phyloP scores from a whole-genome alignment of 441 rosid genomes.

The Erysimum cheiri region DNA sequence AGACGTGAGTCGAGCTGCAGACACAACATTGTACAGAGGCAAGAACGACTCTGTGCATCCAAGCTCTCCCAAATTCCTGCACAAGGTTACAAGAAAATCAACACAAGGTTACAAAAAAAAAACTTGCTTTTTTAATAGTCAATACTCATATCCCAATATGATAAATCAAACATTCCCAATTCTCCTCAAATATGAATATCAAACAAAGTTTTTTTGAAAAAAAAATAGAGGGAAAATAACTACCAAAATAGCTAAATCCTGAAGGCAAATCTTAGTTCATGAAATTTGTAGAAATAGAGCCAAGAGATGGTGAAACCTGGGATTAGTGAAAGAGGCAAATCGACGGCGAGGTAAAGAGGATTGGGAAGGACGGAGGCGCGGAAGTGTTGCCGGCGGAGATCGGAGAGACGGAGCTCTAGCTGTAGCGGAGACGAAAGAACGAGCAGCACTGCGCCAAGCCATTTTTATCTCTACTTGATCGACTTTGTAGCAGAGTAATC shows the following conservation, averaged over 20 bases:
- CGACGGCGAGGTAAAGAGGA: slow-evolving; percentile 58
- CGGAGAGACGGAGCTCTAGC: slow-evolving; percentile 67
- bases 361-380: slow-evolving; percentile 49
- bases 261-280: not conserved
- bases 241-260: too few relatives aligned
- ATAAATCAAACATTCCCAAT: not conserved
- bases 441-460: slow-evolving; percentile 54
- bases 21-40: slow-evolving; percentile 61
- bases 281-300: too few relatives aligned
- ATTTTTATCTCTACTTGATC: slow-evolving; percentile 33
- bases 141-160: slow-evolving; percentile 8
- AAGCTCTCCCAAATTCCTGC: slow-evolving; percentile 76
- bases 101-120: not conserved
- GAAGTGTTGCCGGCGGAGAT: slow-evolving; percentile 52
- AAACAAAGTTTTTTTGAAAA: not conserved
- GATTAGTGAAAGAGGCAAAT: slow-evolving; percentile 57
- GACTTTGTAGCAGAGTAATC: not conserved
- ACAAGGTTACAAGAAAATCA: slow-evolving; percentile 15
- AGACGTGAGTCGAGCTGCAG: slow-evolving; percentile 64
- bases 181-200: not conserved
- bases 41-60: slow-evolving; percentile 74
- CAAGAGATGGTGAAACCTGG: slow-evolving; percentile 52
- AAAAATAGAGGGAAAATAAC: too few relatives aligned
- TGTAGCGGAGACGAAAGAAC: slow-evolving; percentile 49
- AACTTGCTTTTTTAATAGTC: not conserved